Percentiles rank a stretch among this genome's conserved stretches.
Conservation (phyloP, 73 alveolate species). For the Paramecium sonneborni region DNA sequence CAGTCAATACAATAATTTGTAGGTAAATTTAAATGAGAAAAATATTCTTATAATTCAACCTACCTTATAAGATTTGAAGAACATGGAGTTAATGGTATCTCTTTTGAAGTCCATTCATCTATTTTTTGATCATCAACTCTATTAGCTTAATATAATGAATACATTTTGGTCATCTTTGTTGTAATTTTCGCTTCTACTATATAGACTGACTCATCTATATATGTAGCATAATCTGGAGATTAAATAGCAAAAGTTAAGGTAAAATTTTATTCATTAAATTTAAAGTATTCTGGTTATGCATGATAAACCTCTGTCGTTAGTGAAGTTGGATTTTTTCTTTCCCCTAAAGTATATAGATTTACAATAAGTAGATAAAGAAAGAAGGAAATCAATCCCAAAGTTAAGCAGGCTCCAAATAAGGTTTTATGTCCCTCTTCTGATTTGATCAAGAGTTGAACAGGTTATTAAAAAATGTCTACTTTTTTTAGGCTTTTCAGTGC, state of each 20-base stretch:
- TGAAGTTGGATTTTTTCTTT: background rate
- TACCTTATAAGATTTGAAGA: background rate
- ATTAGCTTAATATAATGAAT: background rate
- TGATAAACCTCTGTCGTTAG: constrained; percentile 10
- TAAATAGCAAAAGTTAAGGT: background rate
- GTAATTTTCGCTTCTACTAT: background rate
- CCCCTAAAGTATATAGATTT: background rate
- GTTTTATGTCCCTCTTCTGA: constrained; percentile 53
- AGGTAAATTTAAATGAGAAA: background rate
- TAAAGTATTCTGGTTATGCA: background rate
- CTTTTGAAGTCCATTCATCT: background rate
- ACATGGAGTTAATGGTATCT: background rate
- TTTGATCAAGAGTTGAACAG: constrained; percentile 39
- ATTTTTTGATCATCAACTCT: background rate
- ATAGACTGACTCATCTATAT: constrained; percentile 39
- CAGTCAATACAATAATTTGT: constrained; percentile 49
- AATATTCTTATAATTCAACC: constrained; percentile 8
- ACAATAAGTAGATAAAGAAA: background rate
- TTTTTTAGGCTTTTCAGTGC: background rate
- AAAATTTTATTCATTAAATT: background rate
- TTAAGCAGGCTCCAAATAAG: constrained; percentile 30
- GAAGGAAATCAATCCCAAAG: background rate
- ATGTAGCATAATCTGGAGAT: background rate
- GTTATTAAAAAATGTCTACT: constrained; percentile 8
- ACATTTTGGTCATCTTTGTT: background rate